These are phyloP conservation scores for Crithidia fasciculata DNA, from an alignment of 208 protist species.

Conservation along the genomic window DNA sequence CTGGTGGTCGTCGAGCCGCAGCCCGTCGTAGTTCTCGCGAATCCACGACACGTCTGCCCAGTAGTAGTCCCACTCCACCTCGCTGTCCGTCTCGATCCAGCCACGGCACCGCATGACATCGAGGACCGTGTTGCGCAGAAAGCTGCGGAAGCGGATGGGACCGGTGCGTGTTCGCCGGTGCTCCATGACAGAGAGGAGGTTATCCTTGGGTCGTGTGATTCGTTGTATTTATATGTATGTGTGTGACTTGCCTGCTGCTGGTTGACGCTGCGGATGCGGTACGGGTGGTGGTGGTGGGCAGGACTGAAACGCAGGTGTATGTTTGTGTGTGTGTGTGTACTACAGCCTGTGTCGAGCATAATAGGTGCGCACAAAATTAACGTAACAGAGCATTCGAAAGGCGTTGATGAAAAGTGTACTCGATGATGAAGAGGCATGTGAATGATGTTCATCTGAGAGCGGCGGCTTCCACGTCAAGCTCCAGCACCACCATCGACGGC, in stretches of 20 bases:
- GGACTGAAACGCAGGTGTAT: no score
- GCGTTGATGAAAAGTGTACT: no score
- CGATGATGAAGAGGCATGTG: no score
- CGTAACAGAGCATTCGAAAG: no score
- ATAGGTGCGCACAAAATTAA: no score
- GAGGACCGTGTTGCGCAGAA: slow-evolving; percentile 90
- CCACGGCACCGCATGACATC: slow-evolving; percentile 92
- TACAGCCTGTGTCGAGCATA: no score
- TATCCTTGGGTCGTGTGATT: neutral
- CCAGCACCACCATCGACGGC: no score
- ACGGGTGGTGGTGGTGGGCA: no score
- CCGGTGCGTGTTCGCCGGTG: slow-evolving; percentile 39
- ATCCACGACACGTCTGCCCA: slow-evolving; percentile 95
- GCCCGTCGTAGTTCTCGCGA: slow-evolving; percentile 90
- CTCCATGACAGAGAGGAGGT: slow-evolving; percentile 19
- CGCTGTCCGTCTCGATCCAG: slow-evolving; percentile 93
- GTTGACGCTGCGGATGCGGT: no score
- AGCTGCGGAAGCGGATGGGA: slow-evolving; percentile 85
- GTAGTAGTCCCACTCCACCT: slow-evolving; percentile 92
- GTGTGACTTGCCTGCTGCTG: neutral
- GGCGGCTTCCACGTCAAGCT: no score
- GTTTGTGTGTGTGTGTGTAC: no score
- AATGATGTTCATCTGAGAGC: no score
- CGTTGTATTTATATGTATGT: neutral
- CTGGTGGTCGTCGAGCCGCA: slow-evolving; percentile 87